Conservation (phyloP, 176 grass and related monocot species). For the Triticum timopheevii region DNA sequence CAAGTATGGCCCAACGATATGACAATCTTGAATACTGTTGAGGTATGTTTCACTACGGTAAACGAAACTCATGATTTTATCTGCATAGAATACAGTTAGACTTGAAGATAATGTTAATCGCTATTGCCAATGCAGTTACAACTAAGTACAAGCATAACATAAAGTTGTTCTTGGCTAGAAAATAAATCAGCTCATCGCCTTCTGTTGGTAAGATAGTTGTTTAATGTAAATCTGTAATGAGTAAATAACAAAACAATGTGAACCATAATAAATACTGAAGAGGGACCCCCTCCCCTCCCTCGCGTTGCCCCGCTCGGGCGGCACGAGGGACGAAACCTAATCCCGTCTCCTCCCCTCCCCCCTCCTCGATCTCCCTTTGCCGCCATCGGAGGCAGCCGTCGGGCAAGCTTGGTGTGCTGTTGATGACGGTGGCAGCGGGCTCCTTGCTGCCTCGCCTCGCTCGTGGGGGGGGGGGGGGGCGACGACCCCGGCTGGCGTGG, state of each 20-base stretch:
- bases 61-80: slow-evolving; percentile 43
- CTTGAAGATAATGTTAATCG: slow-evolving; percentile 3
- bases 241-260: slow-evolving; percentile 4
- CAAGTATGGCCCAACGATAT: slow-evolving; percentile 58
- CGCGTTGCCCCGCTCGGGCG: too few relatives aligned
- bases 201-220: neutral
- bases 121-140: neutral
- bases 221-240: neutral
- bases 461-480: too few relatives aligned
- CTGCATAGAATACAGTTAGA: slow-evolving; percentile 34
- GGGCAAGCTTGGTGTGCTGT: too few relatives aligned
- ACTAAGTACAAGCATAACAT: neutral
- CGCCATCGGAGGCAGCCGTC: too few relatives aligned
- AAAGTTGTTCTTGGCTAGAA: slow-evolving; percentile 1
- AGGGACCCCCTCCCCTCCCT: too few relatives aligned
- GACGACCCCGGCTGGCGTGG: too few relatives aligned
- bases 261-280: neutral
- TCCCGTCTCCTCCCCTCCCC: too few relatives aligned
- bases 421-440: too few relatives aligned
- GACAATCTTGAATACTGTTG: slow-evolving; percentile 34
- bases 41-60: slow-evolving; percentile 18
- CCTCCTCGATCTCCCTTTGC: too few relatives aligned
- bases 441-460: too few relatives aligned
- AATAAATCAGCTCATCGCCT: neutral
- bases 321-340: too few relatives aligned